Conservation (phyloP, 1,284 basidiomycete genomes). For the Anthracocystis setariae region DNA sequence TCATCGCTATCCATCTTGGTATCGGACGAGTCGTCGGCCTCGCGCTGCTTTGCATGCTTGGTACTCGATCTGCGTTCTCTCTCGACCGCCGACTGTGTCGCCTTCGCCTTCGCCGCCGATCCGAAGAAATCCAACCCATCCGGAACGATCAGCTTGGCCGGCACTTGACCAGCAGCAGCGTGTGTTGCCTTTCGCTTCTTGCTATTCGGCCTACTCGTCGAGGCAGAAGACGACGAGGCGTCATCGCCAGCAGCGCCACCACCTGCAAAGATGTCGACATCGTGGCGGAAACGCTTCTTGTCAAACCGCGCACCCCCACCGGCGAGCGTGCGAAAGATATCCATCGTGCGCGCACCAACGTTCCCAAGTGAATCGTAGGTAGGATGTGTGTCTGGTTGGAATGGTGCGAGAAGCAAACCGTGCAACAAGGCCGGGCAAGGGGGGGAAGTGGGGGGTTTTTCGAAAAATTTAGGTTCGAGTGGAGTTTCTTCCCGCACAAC, state of each 20-base stretch:
- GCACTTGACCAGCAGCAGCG: background rate
- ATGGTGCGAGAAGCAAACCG: background rate
- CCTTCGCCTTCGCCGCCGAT: conserved; percentile 69
- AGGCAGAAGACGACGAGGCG: background rate
- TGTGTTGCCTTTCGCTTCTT: conserved; percentile 4
- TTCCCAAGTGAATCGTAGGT: too few relatives aligned
- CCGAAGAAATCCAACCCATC: conserved; percentile 58
- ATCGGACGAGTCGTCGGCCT: conserved; percentile 14
- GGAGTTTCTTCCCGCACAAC: conserved; percentile 7
- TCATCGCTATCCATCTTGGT: conserved; percentile 22
- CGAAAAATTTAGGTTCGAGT: conserved; percentile 39
- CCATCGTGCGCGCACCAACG: conserved; percentile 46
- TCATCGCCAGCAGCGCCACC: conserved; percentile 50
- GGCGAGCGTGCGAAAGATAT: conserved; percentile 65
- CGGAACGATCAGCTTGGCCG: conserved; percentile 45
- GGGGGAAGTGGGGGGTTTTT: conserved; percentile 6
- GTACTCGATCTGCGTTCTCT: conserved; percentile 17
- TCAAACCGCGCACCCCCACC: conserved; percentile 73
- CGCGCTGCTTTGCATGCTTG: conserved; percentile 25
- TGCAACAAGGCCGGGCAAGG: background rate
- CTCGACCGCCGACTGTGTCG: conserved; percentile 56
- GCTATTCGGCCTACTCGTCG: conserved; percentile 6
- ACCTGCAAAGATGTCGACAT: conserved; percentile 76
- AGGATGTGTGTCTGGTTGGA: too few relatives aligned
- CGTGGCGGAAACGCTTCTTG: conserved; percentile 78